Evolutionary conservation across 768 basidiomycete genomes (phyloP).

Genomic region (Tulasnella sp.): DNA sequence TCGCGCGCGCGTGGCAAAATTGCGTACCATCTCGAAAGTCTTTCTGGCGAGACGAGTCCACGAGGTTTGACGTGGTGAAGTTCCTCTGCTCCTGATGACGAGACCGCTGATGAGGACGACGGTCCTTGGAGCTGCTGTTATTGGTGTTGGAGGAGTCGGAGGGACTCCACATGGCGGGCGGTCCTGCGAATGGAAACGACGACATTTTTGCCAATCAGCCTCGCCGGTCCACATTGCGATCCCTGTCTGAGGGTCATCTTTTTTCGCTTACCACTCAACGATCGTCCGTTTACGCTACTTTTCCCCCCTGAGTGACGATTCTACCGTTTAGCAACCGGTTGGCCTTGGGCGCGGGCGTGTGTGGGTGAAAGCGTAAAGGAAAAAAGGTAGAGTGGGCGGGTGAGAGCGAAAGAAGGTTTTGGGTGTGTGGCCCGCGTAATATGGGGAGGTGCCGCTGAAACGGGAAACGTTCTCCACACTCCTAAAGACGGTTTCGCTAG

Average conservation of each 20-base stretch:
- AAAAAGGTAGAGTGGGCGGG: neutral
- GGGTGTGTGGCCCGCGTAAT: neutral
- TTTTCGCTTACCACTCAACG: neutral
- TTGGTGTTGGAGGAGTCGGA: neutral
- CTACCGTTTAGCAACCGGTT: neutral
- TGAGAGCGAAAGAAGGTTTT: conserved; percentile 9
- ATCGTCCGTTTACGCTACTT: neutral
- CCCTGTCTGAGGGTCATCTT: neutral
- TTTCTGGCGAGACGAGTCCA: neutral
- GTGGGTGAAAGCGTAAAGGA: neutral
- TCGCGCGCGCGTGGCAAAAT: neutral
- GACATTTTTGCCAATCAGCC: conserved; percentile 4
- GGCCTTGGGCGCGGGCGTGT: neutral
- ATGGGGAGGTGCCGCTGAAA: neutral
- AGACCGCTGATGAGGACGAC: neutral
- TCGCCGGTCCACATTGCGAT: conserved; percentile 1
- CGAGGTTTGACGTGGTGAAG: neutral
- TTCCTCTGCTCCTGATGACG: neutral
- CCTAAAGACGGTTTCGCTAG: neutral
- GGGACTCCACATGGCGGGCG: neutral
- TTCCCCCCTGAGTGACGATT: neutral
- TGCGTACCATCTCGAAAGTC: neutral
- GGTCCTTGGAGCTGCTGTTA: no score
- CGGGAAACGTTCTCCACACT: neutral
- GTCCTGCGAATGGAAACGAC: neutral